A percentile compares a stretch with the other conserved stretches of the same genome.
Evolutionary conservation across 495 filamentous ascomycete genomes (phyloP).

Genomic region (Pseudoneurospora amorphoporcata): DNA sequence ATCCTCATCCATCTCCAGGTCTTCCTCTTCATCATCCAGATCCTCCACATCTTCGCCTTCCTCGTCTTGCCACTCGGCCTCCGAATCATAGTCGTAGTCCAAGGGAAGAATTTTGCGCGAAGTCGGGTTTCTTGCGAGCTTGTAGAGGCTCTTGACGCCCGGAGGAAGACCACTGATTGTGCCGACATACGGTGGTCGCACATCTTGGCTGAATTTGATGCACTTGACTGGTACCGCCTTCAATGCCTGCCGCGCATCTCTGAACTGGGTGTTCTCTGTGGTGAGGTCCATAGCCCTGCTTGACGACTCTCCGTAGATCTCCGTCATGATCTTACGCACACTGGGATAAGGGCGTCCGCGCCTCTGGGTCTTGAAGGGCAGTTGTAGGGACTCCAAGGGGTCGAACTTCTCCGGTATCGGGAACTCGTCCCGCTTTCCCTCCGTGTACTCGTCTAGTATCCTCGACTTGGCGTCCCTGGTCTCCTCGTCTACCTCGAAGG

Average conservation of each 20-base stretch:
- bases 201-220: slow-evolving; percentile 74
- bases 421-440: slow-evolving; percentile 23
- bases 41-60: slow-evolving; percentile 50
- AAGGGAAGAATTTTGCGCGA: slow-evolving; percentile 50
- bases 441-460: slow-evolving; percentile 36
- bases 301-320: slow-evolving; percentile 12
- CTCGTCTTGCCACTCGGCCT: slow-evolving; percentile 67
- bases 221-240: slow-evolving; percentile 61
- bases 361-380: slow-evolving; percentile 40
- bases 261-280: slow-evolving; percentile 35
- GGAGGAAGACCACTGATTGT: slow-evolving; percentile 59
- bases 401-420: slow-evolving; percentile 33
- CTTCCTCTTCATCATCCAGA: slow-evolving; percentile 72
- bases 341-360: slow-evolving; percentile 43
- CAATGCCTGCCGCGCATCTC: slow-evolving; percentile 42
- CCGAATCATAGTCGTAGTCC: slow-evolving; percentile 95
- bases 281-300: slow-evolving; percentile 16
- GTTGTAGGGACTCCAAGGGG: slow-evolving; percentile 46
- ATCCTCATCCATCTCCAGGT: slow-evolving; percentile 50
- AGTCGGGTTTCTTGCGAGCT: slow-evolving; percentile 62
- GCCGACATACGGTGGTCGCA: slow-evolving; percentile 82
- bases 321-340: slow-evolving; percentile 57
- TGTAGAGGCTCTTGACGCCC: slow-evolving; percentile 30
- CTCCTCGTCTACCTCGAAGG: slow-evolving; percentile 45
- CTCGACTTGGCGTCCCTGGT: slow-evolving; percentile 41